phyloP scores from a whole-genome alignment of 352 stramenopile species.

The Globisporangium lucens region DNA sequence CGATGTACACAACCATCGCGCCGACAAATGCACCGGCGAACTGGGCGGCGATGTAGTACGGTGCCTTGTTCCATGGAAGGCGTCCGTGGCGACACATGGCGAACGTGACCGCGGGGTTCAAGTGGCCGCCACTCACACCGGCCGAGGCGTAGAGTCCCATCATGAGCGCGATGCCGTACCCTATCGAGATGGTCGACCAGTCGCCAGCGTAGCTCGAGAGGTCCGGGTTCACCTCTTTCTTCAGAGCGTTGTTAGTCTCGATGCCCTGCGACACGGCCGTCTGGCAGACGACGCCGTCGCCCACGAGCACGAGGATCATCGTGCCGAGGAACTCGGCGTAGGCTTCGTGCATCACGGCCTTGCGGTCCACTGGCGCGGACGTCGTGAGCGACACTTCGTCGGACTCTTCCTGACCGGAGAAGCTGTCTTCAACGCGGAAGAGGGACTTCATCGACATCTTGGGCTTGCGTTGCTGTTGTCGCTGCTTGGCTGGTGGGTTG shows the following conservation, averaged over 20 bases:
- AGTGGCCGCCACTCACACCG: constrained; percentile 61
- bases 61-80: constrained; percentile 59
- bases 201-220: constrained; percentile 56
- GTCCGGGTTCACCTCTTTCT: constrained; percentile 43
- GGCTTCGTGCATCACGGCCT: constrained; percentile 25
- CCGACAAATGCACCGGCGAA: constrained; percentile 62
- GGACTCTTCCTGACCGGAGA: constrained; percentile 23
- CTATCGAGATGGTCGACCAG: constrained; percentile 68
- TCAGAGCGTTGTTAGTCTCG: constrained; percentile 43
- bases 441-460: constrained; percentile 30
- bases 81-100: constrained; percentile 62
- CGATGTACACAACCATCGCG: constrained; percentile 60
- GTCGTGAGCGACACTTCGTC: constrained; percentile 54
- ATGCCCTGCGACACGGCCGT: constrained; percentile 64
- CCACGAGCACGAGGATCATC: constrained; percentile 60
- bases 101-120: constrained; percentile 68
- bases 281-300: constrained; percentile 54
- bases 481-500: neutral
- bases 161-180: constrained; percentile 70
- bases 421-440: constrained; percentile 28
- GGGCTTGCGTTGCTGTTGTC: neutral
- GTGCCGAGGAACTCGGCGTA: constrained; percentile 53
- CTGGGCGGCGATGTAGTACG: constrained; percentile 62
- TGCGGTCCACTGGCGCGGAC: constrained; percentile 33
- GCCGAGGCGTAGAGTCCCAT: constrained; percentile 65